Evolutionary conservation across 306 rosid species (phyloP), one percentile per base, ranked within the genome.

Genomic region (Vicia villosa): DNA sequence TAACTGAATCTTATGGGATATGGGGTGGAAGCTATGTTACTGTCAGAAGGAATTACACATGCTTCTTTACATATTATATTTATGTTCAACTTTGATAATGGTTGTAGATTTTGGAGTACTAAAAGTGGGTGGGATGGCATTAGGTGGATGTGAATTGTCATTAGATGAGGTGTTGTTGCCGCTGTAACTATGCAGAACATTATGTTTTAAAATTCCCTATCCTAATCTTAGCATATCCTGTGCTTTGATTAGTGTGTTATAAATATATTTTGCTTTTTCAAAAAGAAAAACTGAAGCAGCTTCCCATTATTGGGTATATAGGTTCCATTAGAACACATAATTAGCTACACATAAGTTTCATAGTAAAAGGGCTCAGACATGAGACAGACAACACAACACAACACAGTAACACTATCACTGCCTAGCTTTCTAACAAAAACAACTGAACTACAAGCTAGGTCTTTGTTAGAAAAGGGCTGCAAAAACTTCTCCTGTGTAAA

Each of bases 371-470:
- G 65, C 28, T 52, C 51, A 28, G 43, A 22, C 55, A 61, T 24
- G 28, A 24, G 28, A 24, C 28, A n/a, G n/a, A n/a, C n/a, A n/a
- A n/a, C n/a, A n/a, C n/a, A n/a, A n/a, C n/a, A n/a, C n/a, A 24
- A 24, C 28, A 49, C 12, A 42, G 66, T 15, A 38, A 71, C 58
- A 59, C 36, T 66, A 20, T 19, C 69, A 36, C 38, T 61, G 45
- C 46, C 68, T 20, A 76, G 34, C 42, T 52, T 52, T 43, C 67
- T 13, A 52, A 74, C 59, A 41, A 41, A 40, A 59, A 76, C 55
- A 68, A 58, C 43, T 47, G 12, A 68, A 58, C 37, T 40, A 3
- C 52, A 52, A 8, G 49, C 66, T 55, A 77, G 17, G 5, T 42
- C 36, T 32, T 19, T 61, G 65, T 24, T 26, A 19, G 32, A 59